Evolutionary conservation across 306 rosid genomes (phyloP), one percentile per base, ranked within the genome.

Genomic region (Sechiopsis laciniata): DNA sequence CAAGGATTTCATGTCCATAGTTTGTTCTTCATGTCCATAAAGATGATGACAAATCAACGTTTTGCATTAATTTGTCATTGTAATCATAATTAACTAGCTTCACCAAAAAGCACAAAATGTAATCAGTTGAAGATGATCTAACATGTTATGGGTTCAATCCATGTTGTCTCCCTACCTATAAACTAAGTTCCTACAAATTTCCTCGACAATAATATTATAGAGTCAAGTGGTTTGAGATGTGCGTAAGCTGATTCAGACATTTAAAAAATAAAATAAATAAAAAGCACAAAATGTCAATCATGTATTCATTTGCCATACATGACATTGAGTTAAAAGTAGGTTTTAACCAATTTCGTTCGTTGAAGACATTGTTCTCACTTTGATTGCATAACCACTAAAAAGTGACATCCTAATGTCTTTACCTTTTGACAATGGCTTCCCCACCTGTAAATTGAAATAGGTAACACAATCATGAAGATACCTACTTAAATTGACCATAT

Each of bases 391-490:
- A 53, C 74, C 61, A 73, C 10, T 55, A 42, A 72, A 75, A 32
- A 35, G 46, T n/a, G 75, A 63, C 69, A 70, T 60, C 35, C 13
- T 61, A 75, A 75, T 75, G 29, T 57, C 73, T 80, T 72, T 54
- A 80, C 80, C 80, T 76, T 81, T 80, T 54, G 58, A 52, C 35
- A 85, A 70, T 52, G 75, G 83, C 81, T 78, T 75, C 79, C 73
- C 60, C 70, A 53, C 72, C 51, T 72, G 79, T 76, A 73, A 78
- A 42, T 72, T 57, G 48, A 80, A 81, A 74, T 85, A 79, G 50
- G 83, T 86, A 78, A 85, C 51, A 67, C 67, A 62, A 62, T 62
- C 46, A 73, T 81, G 74, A 73, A 75, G 73, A 71, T 76, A 73
- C 83, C 52, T 75, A 50, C 40, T 0, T n/a, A 65, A 55, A 77